Percentiles rank a stretch among this genome's conserved stretches.
phyloP scores from a whole-genome alignment of 805 yeast species.

The Saccharomyces eubayanus region DNA sequence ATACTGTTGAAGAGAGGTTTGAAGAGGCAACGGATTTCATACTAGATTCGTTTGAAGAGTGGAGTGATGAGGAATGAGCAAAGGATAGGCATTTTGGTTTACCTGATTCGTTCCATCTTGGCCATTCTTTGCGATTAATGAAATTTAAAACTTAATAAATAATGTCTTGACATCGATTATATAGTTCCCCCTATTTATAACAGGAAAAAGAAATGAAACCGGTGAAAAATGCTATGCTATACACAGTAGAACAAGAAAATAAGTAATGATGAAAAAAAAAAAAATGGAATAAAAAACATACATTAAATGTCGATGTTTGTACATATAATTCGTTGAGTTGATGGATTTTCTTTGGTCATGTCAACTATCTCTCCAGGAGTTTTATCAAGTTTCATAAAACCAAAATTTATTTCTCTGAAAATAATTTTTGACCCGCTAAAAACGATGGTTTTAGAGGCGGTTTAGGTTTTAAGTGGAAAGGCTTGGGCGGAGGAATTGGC shows the following conservation, averaged over 20 bases:
- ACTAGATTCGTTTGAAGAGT: constrained; percentile 67
- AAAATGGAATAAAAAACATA: background rate
- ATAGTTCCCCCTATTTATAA: background rate
- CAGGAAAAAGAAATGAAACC: background rate
- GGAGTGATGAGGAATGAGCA: constrained; percentile 36
- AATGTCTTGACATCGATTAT: background rate
- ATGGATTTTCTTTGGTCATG: background rate
- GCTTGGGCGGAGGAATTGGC: constrained; percentile 50
- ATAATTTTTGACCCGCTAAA: constrained; percentile 20
- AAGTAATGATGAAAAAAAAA: background rate
- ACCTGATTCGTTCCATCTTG: constrained; percentile 17
- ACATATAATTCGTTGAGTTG: background rate
- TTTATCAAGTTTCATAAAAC: background rate
- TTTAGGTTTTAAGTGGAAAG: constrained; percentile 28
- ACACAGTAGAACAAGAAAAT: background rate
- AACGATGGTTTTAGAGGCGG: constrained; percentile 43
- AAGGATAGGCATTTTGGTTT: constrained; percentile 27
- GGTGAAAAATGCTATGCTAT: background rate
- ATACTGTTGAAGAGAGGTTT: constrained; percentile 69
- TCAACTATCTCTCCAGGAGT: background rate
- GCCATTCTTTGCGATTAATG: background rate
- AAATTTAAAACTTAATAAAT: background rate
- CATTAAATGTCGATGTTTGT: background rate
- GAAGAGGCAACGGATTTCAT: constrained; percentile 83
- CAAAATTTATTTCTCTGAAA: background rate